Base-by-base conservation (phyloP, 768 basidiomycete species). In the Boletus eberwhitei region DNA sequence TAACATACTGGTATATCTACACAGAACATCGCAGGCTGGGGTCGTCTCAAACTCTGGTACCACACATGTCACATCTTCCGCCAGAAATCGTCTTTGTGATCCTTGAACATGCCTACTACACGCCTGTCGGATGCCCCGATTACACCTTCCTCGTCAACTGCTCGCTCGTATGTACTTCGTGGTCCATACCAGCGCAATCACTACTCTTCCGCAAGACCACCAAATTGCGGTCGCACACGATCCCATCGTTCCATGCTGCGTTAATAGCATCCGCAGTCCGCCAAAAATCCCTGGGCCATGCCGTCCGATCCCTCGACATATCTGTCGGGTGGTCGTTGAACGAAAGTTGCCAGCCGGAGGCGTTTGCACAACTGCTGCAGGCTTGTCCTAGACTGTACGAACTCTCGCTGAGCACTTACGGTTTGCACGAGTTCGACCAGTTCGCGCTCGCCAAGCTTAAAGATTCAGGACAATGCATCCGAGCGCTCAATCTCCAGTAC, bases 301-400 rank as follows among this genome's bases (percentile, higher is more conserved):
- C 41, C 43, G 57, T 68, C 31, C 57, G 64, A 24, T 67, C 56
- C 3, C 68, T 70, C 16, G 53, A 66, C 12, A 55, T 65, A 34
- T 55, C 57, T 9, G 31, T 70, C 24, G 62, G 64, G 19, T 29
- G 37, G 8, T 44, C 47, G 2, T 29, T 38, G 17, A 48, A 48
- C 22, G 55, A 48, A 5, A 46, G 40, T 22, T 61, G 50, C 45
- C 37, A 49, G 8, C 59, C 58, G 3, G 45, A 59, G 0, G 37
- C 45, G 3, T 59, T 71, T 49, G 50, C 34, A n/a, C 35, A 36
- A 1, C 9, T 69, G 2, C 45, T 75, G 14, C 58, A 68, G 8
- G 50, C 54, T 0, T 75, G 74, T 37, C 68, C 61, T 17, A 55
- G 60, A 8, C 52, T 76, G 16, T 76, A 76, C 53, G 73, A 73